A percentile compares a stretch with the other conserved stretches of the same genome.
These are phyloP conservation scores for Starmerella tilneyi DNA, from an alignment of 805 yeast species.

Conservation along the genomic window DNA sequence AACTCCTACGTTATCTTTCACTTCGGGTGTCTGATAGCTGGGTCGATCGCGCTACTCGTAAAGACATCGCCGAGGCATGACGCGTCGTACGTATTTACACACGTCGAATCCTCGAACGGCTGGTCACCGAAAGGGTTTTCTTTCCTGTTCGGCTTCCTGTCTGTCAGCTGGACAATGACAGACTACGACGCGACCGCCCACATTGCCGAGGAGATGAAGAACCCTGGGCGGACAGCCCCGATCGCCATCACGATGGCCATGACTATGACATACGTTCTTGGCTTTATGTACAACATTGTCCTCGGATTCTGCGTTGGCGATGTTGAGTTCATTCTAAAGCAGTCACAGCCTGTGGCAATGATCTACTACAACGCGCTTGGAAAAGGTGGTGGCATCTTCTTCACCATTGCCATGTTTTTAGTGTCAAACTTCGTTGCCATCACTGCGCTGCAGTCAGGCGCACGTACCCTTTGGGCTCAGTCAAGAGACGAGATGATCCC, in stretches of 20 bases:
- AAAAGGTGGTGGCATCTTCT: constrained; percentile 51
- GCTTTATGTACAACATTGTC: constrained; percentile 29
- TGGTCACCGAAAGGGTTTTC: constrained; percentile 48
- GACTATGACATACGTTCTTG: constrained; percentile 27
- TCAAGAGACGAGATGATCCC: constrained; percentile 70
- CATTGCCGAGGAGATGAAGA: constrained; percentile 52
- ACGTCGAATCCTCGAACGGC: constrained; percentile 39
- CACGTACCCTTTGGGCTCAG: constrained; percentile 66
- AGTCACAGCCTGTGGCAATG: constrained; percentile 50
- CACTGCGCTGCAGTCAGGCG: constrained; percentile 50
- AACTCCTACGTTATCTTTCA: constrained; percentile 43
- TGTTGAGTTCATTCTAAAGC: constrained; percentile 18
- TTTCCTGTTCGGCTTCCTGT: constrained; percentile 42
- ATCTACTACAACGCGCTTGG: constrained; percentile 55
- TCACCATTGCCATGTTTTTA: constrained; percentile 47
- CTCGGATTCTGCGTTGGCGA: constrained; percentile 29
- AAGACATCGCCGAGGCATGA: constrained; percentile 41
- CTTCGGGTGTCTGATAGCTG: constrained; percentile 40
- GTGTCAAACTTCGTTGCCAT: constrained; percentile 60
- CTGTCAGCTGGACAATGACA: constrained; percentile 45
- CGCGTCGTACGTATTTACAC: constrained; percentile 40
- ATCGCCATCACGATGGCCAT: constrained; percentile 46
- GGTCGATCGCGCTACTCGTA: constrained; percentile 45
- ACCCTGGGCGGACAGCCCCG: constrained; percentile 49
- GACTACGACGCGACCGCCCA: constrained; percentile 70